Evolutionary conservation across 1,284 basidiomycete genomes (phyloP).

Genomic region (Violaceomyces palustris): DNA sequence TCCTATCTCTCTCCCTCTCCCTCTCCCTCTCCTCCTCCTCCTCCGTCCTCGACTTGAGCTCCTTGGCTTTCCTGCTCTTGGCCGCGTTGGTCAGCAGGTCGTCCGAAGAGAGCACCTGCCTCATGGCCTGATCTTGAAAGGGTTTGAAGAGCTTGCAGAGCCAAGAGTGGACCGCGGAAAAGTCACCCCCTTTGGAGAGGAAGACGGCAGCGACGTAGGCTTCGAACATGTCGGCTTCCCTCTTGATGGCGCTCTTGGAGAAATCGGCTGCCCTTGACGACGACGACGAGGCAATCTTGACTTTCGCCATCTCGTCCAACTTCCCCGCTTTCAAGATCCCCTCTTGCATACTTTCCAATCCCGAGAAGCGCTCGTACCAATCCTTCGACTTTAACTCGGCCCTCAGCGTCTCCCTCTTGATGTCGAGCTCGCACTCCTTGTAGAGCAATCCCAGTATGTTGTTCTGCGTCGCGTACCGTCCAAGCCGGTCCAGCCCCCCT

Average conservation of each 20-base stretch:
- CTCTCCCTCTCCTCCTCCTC: too few relatives aligned
- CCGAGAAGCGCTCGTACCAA: too few relatives aligned
- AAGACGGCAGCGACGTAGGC: constrained; percentile 29
- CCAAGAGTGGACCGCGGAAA: constrained; percentile 26
- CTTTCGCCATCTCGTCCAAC: neutral
- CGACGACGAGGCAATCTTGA: neutral
- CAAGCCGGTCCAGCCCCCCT: constrained; percentile 15
- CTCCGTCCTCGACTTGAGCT: too few relatives aligned
- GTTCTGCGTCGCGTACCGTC: constrained; percentile 32
- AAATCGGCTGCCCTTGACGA: too few relatives aligned
- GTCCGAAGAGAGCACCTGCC: too few relatives aligned
- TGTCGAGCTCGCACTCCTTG: constrained; percentile 16
- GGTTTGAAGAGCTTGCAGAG: constrained; percentile 18
- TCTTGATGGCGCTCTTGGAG: constrained; percentile 12
- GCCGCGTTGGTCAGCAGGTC: too few relatives aligned
- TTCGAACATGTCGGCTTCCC: constrained; percentile 32
- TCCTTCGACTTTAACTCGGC: constrained; percentile 3
- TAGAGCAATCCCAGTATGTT: constrained; percentile 24
- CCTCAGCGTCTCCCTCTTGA: constrained; percentile 8
- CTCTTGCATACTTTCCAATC: too few relatives aligned
- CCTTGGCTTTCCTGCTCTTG: too few relatives aligned
- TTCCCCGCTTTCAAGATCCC: too few relatives aligned
- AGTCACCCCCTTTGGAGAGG: constrained; percentile 15
- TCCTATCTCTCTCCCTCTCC: too few relatives aligned
- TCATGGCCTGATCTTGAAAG: constrained; percentile 33